These are phyloP conservation scores for Cucurbita maxima DNA, from an alignment of 306 rosid species.

Conservation along the genomic window DNA sequence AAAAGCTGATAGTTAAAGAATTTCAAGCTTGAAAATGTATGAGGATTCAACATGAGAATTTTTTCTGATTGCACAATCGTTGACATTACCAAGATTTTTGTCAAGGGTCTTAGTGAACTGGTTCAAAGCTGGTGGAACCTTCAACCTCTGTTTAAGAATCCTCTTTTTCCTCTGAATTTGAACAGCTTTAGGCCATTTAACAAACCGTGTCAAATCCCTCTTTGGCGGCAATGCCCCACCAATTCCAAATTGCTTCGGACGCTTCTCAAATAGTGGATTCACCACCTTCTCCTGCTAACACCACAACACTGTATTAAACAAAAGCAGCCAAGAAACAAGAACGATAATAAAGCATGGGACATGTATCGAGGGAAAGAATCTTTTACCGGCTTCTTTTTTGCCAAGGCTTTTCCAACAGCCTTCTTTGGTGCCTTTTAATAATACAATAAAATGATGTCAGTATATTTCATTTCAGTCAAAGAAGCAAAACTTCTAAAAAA, in stretches of 20 bases:
- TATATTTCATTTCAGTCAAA: neutral
- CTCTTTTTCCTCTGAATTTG: slow-evolving; percentile 54
- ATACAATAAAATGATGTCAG: neutral
- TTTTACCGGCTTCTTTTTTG: slow-evolving; percentile 23
- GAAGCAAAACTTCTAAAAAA: neutral
- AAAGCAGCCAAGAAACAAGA: neutral
- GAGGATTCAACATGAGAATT: neutral
- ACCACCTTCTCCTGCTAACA: slow-evolving; percentile 21
- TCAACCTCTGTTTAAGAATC: slow-evolving; percentile 55
- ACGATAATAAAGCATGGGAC: neutral
- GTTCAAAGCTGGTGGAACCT: slow-evolving; percentile 71
- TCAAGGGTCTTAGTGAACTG: slow-evolving; percentile 73
- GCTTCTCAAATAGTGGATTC: slow-evolving; percentile 55
- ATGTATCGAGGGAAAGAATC: neutral
- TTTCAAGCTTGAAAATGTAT: neutral
- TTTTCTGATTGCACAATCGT: neutral
- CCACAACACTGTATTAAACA: neutral
- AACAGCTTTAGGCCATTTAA: slow-evolving; percentile 51
- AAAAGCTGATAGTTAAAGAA: neutral
- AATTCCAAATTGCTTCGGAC: slow-evolving; percentile 54
- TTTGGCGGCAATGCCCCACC: slow-evolving; percentile 57
- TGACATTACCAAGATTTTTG: slow-evolving; percentile 44
- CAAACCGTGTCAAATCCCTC: slow-evolving; percentile 45
- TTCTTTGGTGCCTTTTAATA: slow-evolving; percentile 24
- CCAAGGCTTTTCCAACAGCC: slow-evolving; percentile 23